Base-by-base conservation (phyloP, 352 stramenopile genomes). In the Globisporangium cylindrosporum region DNA sequence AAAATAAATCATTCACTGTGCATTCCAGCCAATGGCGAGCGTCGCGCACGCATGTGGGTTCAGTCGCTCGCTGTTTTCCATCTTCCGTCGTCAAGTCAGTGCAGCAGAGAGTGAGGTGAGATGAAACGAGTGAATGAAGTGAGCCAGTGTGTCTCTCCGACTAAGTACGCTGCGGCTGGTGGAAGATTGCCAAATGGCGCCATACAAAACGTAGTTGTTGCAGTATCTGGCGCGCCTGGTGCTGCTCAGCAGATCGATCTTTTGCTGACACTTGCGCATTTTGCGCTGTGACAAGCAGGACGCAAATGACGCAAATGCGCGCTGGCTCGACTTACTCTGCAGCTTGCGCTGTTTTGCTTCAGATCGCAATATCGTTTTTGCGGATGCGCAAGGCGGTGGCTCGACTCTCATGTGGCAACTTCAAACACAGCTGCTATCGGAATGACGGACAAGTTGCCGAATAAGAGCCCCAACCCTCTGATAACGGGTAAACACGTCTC, bases 41-140 rank as follows among this genome's bases (percentile, higher is more conserved):
- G 48, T 12, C 29, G 32, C 43, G 58, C 46, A 56, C 43, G 34
- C 29, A 66, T 66, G 62, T 67, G 62, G 62, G 62, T 70, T 64
- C 64, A 70, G 57, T 41, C 54, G 0, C 25, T 41, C 27, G 29
- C 15, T 20, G 27, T n/a, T 48, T 43, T 43, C 36, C 34, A 10
- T 41, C 34, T 14, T 41, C 34, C 36, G 36, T 60, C 55, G 29
- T 59, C 55, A 60, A 60, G 55, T 60, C 55, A 60, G 20, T 25
- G 27, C 24, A 32, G 36, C 9, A 41, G 36, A 2, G 36, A 43
- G 36, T 41, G 34, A 41, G 27, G 34, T 43, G 36, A 41, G 22
- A 24, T 24, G 22, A 24, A 43, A 8, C 15, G 36, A 43, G 14
- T 9, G 6, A 22, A 36, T 29, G 27, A 29, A 29, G 27, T 36